Evolutionary conservation across 768 basidiomycete species (phyloP), one percentile per base, ranked within the genome.

Genomic region (Suillus plorans): DNA sequence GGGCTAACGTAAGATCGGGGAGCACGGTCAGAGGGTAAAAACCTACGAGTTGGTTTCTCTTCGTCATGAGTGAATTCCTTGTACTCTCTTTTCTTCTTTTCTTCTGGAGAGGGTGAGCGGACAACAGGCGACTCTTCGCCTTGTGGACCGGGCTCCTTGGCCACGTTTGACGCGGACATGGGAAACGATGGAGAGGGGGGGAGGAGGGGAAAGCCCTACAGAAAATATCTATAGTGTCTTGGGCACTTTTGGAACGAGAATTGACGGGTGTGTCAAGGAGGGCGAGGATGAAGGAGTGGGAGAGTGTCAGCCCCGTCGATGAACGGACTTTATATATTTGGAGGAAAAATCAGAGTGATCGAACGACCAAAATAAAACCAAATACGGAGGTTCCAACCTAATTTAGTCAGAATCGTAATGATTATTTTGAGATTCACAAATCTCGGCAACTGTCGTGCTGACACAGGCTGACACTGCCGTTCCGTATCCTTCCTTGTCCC

Each of bases 31-130:
- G 41, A 1, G 1, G 2, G 41, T 1, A 56, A 65, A 61, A 34
- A 83, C 90, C 58, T 73, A 92, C 91, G 89, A 63, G 87, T 85
- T 50, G 88, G 78, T 69, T 86, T 85, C 61, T 86, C 82, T 58
- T 87, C 80, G 2, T 91, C 90, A 73, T 94, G 89, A 64, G 85
- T 86, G 64, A 93, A 91, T 50, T 93, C 92, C 83, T 91, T 94
- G 82, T 94, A 94, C 81, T 91, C 90, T 80, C 91, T 84, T 81
- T 92, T 90, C 75, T 78, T 88, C 78, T 82, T 80, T 67, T 79
- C 73, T 0, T 72, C 69, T 36, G 65, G 5, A 18, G 67, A 64
- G 59, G 65, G 70, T 36, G 62, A 72, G 37, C 72, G 73, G 25
- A 62, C 57, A 10, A 70, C 61, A 16, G 80, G 79, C 50, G 81